A percentile compares a stretch with the other conserved stretches of the same genome.
phyloP scores from a whole-genome alignment of 768 basidiomycete genomes.

The Pholiota conissans region DNA sequence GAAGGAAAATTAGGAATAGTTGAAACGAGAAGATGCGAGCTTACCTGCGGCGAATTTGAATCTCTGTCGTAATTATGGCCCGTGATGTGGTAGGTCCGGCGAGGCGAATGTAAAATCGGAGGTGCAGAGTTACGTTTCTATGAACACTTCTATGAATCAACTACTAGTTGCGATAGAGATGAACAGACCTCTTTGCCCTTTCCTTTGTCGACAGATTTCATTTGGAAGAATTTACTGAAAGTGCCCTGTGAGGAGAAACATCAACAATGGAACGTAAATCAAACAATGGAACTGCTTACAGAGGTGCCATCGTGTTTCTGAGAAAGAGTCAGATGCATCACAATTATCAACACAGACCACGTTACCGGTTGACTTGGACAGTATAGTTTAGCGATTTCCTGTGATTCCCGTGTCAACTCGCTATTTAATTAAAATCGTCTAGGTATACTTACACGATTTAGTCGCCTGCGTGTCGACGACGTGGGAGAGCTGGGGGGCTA shows the following conservation, averaged over 20 bases:
- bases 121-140: conserved; percentile 22
- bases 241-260: not conserved
- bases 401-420: not conserved
- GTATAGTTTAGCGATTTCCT: not conserved
- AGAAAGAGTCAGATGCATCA: not conserved
- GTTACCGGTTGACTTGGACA: not conserved
- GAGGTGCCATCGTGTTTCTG: not conserved
- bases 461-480: not conserved
- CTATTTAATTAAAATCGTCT: no score
- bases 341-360: not conserved
- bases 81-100: not conserved
- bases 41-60: not conserved
- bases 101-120: conserved; percentile 9
- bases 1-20: not conserved
- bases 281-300: not conserved
- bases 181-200: not conserved
- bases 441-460: not conserved
- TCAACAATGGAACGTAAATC: not conserved
- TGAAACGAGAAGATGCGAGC: not conserved
- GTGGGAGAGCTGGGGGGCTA: not conserved
- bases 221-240: not conserved
- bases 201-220: not conserved
- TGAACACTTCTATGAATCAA: not conserved
- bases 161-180: not conserved
- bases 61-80: not conserved